These are phyloP conservation scores for Dittrichia graveolens DNA, from an alignment of 129 eudicot species.

Conservation along the genomic window DNA sequence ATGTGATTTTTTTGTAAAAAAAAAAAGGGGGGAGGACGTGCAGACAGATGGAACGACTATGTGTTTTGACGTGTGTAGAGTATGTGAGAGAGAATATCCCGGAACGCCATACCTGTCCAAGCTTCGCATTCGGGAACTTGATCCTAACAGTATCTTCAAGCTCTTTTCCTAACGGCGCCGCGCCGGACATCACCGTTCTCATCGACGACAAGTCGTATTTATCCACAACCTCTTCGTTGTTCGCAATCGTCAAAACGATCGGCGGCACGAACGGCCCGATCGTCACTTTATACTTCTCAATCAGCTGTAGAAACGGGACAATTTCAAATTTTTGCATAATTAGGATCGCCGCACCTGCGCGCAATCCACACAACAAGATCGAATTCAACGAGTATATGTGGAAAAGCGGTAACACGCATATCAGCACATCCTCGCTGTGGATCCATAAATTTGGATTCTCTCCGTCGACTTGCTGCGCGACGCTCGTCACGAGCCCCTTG, in stretches of 20 bases:
- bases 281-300: conserved; percentile 75
- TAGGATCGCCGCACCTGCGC: conserved; percentile 84
- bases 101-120: conserved; percentile 74
- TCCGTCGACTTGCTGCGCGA: conserved; percentile 95
- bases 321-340: conserved; percentile 89
- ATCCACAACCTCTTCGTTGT: conserved; percentile 59
- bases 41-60: background rate
- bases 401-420: conserved; percentile 78
- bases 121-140: conserved; percentile 82
- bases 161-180: conserved; percentile 94
- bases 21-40: background rate
- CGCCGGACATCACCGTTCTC: conserved; percentile 84
- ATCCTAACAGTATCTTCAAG: conserved; percentile 80
- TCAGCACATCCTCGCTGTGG: conserved; percentile 73
- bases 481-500: conserved; percentile 88
- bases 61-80: background rate
- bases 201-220: conserved; percentile 71
- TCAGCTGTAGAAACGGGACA: conserved; percentile 59
- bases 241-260: conserved; percentile 77
- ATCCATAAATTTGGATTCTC: conserved; percentile 83
- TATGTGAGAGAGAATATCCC: conserved; percentile 6
- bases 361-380: conserved; percentile 66
- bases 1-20: background rate
- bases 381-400: conserved; percentile 87
- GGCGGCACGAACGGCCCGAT: conserved; percentile 95